Evolutionary conservation across 495 filamentous ascomycete species (phyloP).

Genomic region (Pyrenula massariospora): DNA sequence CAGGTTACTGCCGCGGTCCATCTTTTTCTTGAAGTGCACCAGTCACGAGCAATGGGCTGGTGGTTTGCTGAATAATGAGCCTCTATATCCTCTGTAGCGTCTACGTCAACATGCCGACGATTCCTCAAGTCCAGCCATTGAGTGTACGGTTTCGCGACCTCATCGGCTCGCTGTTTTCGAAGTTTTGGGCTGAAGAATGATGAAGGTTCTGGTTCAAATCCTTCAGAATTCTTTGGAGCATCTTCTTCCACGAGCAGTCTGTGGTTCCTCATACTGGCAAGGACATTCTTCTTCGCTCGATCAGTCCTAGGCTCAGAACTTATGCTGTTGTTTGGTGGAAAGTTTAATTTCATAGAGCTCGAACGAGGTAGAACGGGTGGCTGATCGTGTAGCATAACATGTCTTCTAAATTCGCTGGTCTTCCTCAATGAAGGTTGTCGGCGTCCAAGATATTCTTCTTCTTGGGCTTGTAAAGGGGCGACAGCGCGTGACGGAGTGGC

Average conservation of each 20-base stretch:
- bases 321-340: conserved; percentile 1
- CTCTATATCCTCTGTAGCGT: conserved; percentile 31
- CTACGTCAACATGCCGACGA: conserved; percentile 17
- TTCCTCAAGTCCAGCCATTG: conserved; percentile 14
- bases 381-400: conserved; percentile 19
- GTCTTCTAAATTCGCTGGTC: conserved; percentile 14
- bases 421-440: conserved; percentile 15
- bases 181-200: conserved; percentile 10
- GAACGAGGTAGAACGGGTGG: conserved; percentile 22
- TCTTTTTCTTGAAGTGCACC: conserved; percentile 50
- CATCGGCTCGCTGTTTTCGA: conserved; percentile 1
- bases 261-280: neutral
- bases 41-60: conserved; percentile 51
- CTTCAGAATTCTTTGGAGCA: conserved; percentile 11
- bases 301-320: neutral
- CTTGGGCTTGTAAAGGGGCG: conserved; percentile 11
- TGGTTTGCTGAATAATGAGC: conserved; percentile 32
- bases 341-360: conserved; percentile 19
- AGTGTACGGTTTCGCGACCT: neutral
- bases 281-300: neutral
- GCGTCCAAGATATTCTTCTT: conserved; percentile 9
- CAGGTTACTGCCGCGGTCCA: conserved; percentile 58
- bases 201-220: conserved; percentile 19
- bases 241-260: conserved; percentile 6
- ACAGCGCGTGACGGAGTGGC: conserved; percentile 10